Evolutionary conservation across 129 eudicot genomes (phyloP), one percentile per base, ranked within the genome.

Genomic region (Lonicera japonica): DNA sequence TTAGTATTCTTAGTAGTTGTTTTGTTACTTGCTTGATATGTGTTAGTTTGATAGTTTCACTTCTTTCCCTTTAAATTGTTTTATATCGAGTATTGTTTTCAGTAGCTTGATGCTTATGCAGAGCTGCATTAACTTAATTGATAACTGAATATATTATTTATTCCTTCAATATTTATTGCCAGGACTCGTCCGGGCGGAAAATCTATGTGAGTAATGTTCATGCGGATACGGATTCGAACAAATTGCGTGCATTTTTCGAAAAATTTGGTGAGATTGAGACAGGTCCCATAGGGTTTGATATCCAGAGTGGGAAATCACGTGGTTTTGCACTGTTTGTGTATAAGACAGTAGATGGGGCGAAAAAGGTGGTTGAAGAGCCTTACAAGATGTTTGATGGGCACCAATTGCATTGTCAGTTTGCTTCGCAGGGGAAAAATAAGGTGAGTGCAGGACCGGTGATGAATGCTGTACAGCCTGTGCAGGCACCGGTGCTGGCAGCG

Each of bases 251-350:
- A n/a, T 88, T 82, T 56, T 88, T 88, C 17, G 75, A 72, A 20
- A 77, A 67, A n/a, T 88, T 84, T 70, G 96, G 96, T 60, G 94
- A 84, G 43, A 82, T 84, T 43, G 96, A 88, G 73, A 73, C 62
- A 17, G 96, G 96, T 3, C 94, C 96, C 12, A 56, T 72, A 25
- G 94, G 96, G 64, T 76, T 84, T 57, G 94, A 88, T 61, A 64
- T 69, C 15, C 23, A 25, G 0, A 88, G 94, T 0, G 94, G 96
- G n/a, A 84, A 72, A 55, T 77, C 79, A 2, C 78, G 76, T 16
- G 94, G 96, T 9, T 88, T 74, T 75, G 94, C 94, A 2, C 66
- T 88, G 69, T 88, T 88, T 57, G 82, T 88, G 65, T 88, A 72
- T 63, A 88, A 80, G 74, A 82, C 53, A 60, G 57, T 61, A 21